These are phyloP conservation scores for Avicennia marina DNA, from an alignment of 257 asterid species.

Conservation along the genomic window DNA sequence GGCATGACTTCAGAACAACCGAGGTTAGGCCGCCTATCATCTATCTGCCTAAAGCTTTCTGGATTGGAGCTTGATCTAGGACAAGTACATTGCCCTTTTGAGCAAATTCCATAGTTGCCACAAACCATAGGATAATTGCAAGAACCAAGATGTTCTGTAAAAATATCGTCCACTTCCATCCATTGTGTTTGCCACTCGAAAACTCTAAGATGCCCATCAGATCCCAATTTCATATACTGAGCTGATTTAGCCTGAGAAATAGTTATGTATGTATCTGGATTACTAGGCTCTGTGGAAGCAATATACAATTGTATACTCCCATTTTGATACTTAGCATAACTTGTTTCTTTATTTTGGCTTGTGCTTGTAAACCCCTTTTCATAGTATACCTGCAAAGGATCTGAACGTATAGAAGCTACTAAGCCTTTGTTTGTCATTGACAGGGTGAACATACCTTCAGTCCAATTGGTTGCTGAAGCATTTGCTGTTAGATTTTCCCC, in stretches of 20 bases:
- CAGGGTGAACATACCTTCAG: slow-evolving; percentile 21
- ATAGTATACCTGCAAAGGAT: slow-evolving; percentile 32
- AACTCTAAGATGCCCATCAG: slow-evolving; percentile 41
- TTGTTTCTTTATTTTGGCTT: slow-evolving; percentile 16
- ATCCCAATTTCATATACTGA: slow-evolving; percentile 34
- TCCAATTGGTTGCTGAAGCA: slow-evolving; percentile 31
- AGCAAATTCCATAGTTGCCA: slow-evolving; percentile 39
- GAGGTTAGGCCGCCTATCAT: slow-evolving; percentile 25
- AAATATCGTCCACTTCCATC: slow-evolving; percentile 26
- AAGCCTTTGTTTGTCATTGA: slow-evolving; percentile 20
- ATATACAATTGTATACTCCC: slow-evolving; percentile 34
- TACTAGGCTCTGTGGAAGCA: slow-evolving; percentile 22
- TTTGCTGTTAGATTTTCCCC: slow-evolving; percentile 35
- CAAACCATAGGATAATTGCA: slow-evolving; percentile 42
- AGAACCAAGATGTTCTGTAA: slow-evolving; percentile 17
- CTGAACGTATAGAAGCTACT: slow-evolving; percentile 16
- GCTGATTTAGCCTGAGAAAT: slow-evolving; percentile 22
- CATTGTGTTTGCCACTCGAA: slow-evolving; percentile 29
- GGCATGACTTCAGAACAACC: slow-evolving; percentile 38
- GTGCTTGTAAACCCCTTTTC: rapidly evolving
- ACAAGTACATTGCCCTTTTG: slow-evolving; percentile 30
- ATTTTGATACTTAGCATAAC: slow-evolving; percentile 33
- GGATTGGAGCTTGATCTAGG: slow-evolving; percentile 18
- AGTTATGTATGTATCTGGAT: neutral
- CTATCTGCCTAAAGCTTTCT: slow-evolving; percentile 17